Evolutionary conservation across 495 filamentous ascomycete genomes (phyloP).

Genomic region (Hypoxylon trugodes): DNA sequence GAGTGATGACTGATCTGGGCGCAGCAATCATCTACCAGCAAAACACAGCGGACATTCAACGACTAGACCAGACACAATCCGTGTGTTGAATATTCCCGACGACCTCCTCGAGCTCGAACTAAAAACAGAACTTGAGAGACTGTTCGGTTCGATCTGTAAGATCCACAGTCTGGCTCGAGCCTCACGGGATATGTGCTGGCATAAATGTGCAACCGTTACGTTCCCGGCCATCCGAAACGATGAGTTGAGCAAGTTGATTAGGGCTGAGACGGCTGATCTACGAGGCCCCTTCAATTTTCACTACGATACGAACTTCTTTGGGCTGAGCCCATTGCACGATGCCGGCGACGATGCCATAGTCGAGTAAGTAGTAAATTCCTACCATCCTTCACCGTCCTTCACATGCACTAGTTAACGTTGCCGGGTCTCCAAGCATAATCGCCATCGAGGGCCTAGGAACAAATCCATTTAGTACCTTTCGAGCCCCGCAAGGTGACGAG

Average conservation of each 20-base stretch:
- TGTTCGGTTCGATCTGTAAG: not conserved
- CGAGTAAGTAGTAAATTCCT: not conserved
- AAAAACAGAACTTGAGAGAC: not conserved
- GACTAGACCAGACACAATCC: not conserved
- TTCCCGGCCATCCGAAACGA: not conserved
- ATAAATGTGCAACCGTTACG: not conserved
- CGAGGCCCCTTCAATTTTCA: not conserved
- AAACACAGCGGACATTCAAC: too few relatives aligned
- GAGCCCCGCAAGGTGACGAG: not conserved
- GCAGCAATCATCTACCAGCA: not conserved
- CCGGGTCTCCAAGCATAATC: not conserved
- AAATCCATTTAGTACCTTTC: constrained; percentile 1
- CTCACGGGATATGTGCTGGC: not conserved
- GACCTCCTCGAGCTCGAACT: not conserved
- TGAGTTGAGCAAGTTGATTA: not conserved
- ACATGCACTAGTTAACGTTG: not conserved
- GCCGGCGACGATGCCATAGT: not conserved
- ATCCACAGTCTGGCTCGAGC: constrained; percentile 1
- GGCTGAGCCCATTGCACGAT: not conserved
- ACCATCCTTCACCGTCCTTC: not conserved
- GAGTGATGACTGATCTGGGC: not conserved
- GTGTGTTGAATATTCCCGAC: not conserved
- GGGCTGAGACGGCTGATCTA: not conserved
- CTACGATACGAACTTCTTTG: not conserved
- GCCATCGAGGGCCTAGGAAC: constrained; percentile 2